Base-by-base conservation (phyloP, 208 protist genomes). In the Trypanosoma avium region DNA sequence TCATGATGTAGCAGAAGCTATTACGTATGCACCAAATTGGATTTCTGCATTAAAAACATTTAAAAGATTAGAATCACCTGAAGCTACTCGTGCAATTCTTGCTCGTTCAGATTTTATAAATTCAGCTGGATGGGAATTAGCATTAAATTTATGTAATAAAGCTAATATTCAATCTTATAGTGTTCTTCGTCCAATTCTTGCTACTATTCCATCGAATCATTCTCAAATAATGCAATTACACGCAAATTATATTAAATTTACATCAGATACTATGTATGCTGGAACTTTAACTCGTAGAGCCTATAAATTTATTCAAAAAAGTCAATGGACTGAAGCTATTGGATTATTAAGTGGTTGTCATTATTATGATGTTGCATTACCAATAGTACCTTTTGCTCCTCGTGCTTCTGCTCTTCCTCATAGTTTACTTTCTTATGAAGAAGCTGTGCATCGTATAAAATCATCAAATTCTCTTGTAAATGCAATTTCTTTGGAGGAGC, bases 221-320 rank as follows among this genome's bases (percentile, higher is more conserved):
- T 60, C 78, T 1, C 56, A 62, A 32, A 58, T 49, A 33, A 68
- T 84, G 55, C 43, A 79, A 26, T 10, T 79, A 2, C 38, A 69
- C 42, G 36, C 70, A 8, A 32, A 33, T 19, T 73, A 75, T 46
- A 65, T 90, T 49, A 58, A 45, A 10, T 36, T 50, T 33, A 53
- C 50, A 10, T 79, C 59, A 10, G 50, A 55, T 12, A 67, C 72
- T 30, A 93, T 93, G 87, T 90, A 81, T 61, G 30, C 81, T 15
- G 87, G 79, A 24, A 85, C 87, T 19, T 46, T 84, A 7, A 77
- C 79, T 27, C 68, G 79, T 1, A 68, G 79, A 24, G 62, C 75
- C 17, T 64, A 67, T 45, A 27, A 46, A 2, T 62, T 77, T 50
- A 53, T 67, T 0, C 57, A 66, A 13, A 33, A 27, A 8, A 61